Percentiles rank a stretch among this genome's conserved stretches.
Conservation (phyloP, 139 green algal genomes). For the Chlorella ohadii region DNA sequence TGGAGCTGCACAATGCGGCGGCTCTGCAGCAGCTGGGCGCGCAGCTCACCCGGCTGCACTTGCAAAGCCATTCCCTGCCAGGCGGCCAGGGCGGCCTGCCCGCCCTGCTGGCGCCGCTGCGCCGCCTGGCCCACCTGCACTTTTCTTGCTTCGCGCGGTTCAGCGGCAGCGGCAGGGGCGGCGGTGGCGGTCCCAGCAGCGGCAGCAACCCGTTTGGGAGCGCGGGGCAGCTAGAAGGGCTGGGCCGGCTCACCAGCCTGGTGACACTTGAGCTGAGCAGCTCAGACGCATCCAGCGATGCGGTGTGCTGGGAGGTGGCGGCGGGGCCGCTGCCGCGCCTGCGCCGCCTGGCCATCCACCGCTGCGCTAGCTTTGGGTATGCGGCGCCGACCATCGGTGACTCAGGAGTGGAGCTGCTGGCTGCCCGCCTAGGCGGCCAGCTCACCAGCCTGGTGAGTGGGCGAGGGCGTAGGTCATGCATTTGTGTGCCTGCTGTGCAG, state of each 20-base stretch:
- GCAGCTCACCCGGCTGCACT: not conserved
- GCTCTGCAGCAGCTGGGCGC: slow-evolving; percentile 5
- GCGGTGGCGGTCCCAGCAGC: not conserved
- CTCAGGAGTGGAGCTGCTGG: not conserved
- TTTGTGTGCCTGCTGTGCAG: too few species aligned
- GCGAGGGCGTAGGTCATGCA: too few species aligned
- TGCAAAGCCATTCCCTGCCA: not conserved
- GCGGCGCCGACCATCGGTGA: not conserved
- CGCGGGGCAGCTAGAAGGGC: not conserved
- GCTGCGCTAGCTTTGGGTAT: not conserved
- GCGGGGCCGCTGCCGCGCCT: slow-evolving; percentile 15
- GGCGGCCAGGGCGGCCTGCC: slow-evolving; percentile 7
- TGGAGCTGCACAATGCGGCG: not conserved
- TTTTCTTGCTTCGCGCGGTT: not conserved
- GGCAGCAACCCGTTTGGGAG: not conserved
- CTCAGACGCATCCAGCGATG: not conserved
- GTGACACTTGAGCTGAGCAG: not conserved
- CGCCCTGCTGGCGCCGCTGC: slow-evolving; percentile 12
- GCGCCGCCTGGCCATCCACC: slow-evolving; percentile 9
- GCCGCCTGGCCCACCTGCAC: slow-evolving; percentile 5
- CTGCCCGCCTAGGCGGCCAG: not conserved
- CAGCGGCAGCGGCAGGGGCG: not conserved
- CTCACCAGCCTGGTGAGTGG: slow-evolving; percentile 7
- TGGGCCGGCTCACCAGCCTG: not conserved
- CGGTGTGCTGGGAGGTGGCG: not conserved